Evolutionary conservation across 108 stramenopile genomes (phyloP), one percentile per base, ranked within the genome.

Genomic region (Chaetoceros tenuissimus): DNA sequence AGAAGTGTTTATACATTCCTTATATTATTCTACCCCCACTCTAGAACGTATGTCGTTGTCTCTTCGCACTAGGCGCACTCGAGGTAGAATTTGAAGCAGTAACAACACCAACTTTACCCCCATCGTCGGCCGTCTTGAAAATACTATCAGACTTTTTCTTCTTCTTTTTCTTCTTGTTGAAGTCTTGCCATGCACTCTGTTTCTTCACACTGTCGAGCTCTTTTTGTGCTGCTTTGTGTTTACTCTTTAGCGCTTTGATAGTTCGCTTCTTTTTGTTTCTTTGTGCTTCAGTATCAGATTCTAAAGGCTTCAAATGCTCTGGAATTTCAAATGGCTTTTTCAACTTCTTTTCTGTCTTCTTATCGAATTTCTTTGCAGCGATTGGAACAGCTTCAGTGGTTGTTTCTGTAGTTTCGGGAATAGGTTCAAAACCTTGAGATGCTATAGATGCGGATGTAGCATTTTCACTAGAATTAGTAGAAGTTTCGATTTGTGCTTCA

Each of bases 101-200:
- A 10, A 40, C 34, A 40, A 40, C 34, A 10, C 34, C 34, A 5
- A 40, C 34, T 13, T 40, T 40, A 10, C 34, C 34, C 5, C 34
- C 34, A 40, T 10, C 34, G 13, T 40, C 34, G 5, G 34, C 5
- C 34, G 34, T 40, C 13, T 40, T 40, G 13, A 40, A 40, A 10
- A 40, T 40, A 40, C 34, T 40, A 5, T 40, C 34, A 10, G 8
- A 5, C 8, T 5, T 5, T 10, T 5, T 13, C 48, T 66, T 79
- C 47, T 48, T 63, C 43, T 66, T 66, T 40, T 47, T 60, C 3
- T 46, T 53, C 34, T 57, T 48, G 57, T 76, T 80, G 73, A 92
- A 92, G 26, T 71, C 72, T 57, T 88, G 80, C 90, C 90, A 92
- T 20, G 82, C 77, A 28, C 77, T 80, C 40, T 83, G 81, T 51